Base-by-base conservation (phyloP, 495 filamentous ascomycete species). In the Schizothecium vesticola region DNA sequence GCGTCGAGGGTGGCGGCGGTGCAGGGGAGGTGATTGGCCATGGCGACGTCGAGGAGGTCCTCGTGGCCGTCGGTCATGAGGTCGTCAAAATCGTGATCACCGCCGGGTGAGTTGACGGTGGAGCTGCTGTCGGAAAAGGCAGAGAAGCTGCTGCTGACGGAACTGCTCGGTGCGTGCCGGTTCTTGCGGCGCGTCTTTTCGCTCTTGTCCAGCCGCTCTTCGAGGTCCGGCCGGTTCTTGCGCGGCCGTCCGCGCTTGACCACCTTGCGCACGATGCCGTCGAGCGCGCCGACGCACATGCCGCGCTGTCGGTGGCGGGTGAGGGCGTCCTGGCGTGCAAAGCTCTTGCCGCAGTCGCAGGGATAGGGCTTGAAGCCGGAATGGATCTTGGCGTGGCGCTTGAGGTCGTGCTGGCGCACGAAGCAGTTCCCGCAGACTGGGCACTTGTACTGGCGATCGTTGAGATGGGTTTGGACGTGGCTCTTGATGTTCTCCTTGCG, bases 401-500 rank as follows among this genome's bases (percentile, higher is more conserved):
- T 99, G 66, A 98, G 87, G 75, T 99, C 95, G 75, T 99, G 96
- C 69, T 95, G 93, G 26, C 95, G 89, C 67, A 98, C 96, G 73
- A 99, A 99, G 77, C 92, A 92, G 77, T 97, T 97, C 25, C 88
- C 83, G 79, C 95, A 99, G 24, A 89, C 86, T 61, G 91, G 90
- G 76, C 95, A 99, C 73, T 89, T 87, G 80, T 89, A 99, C 75
- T 97, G 96, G 29, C 96, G 86, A 71, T 98, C 96, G 70, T 94
- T 94, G 65, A 99, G 89, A 75, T 99, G 95, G 1, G 95, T 97
- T 78, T 99, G 95, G 57, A 99, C 91, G 77, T 99, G 95, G 10
- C 93, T 94, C 74, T 94, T 96, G 81, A 97, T 96, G 78, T 99
- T 99, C 79, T 99, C 95, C 76, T 96, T 95, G 61, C 95, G 86